Conservation (phyloP, 169 alveolate genomes). For the Babesia bovis region DNA sequence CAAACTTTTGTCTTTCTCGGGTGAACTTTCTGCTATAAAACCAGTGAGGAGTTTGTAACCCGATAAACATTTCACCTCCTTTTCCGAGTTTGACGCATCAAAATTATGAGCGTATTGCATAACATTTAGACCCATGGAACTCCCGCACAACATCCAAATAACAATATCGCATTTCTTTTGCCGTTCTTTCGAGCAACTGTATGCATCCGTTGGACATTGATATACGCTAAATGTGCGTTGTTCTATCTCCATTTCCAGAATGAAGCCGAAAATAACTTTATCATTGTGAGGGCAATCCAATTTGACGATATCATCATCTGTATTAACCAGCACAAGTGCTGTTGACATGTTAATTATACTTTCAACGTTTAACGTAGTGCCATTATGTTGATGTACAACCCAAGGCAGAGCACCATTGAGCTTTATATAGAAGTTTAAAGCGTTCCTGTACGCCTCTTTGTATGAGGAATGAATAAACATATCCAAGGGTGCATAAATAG, state of each 20-base stretch:
- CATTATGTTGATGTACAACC: slow-evolving; percentile 52
- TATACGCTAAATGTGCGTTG: slow-evolving; percentile 8
- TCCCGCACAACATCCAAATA: slow-evolving; percentile 61
- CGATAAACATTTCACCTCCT: slow-evolving; percentile 30
- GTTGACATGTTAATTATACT: slow-evolving; percentile 18
- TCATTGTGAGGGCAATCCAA: slow-evolving; percentile 44
- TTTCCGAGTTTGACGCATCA: not conserved
- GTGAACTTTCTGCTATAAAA: slow-evolving; percentile 5
- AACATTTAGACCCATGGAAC: slow-evolving; percentile 49
- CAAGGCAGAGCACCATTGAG: slow-evolving; percentile 62
- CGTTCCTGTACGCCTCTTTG: slow-evolving; percentile 42
- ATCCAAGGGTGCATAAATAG: slow-evolving; percentile 20
- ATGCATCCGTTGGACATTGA: slow-evolving; percentile 32
- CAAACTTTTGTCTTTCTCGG: not conserved
- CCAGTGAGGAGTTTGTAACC: slow-evolving; percentile 59
- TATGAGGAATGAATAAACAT: slow-evolving; percentile 25
- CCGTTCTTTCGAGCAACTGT: slow-evolving; percentile 17
- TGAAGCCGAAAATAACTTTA: slow-evolving; percentile 57
- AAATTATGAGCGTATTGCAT: not conserved
- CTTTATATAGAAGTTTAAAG: slow-evolving; percentile 50
- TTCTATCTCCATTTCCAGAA: slow-evolving; percentile 19
- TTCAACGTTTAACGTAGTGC: slow-evolving; percentile 25
- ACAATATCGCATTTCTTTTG: not conserved
- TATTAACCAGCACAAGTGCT: not conserved
- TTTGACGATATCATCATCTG: not conserved